Evolutionary conservation across 164 flowering plant species (phyloP).

Genomic region (Taxillus chinensis): DNA sequence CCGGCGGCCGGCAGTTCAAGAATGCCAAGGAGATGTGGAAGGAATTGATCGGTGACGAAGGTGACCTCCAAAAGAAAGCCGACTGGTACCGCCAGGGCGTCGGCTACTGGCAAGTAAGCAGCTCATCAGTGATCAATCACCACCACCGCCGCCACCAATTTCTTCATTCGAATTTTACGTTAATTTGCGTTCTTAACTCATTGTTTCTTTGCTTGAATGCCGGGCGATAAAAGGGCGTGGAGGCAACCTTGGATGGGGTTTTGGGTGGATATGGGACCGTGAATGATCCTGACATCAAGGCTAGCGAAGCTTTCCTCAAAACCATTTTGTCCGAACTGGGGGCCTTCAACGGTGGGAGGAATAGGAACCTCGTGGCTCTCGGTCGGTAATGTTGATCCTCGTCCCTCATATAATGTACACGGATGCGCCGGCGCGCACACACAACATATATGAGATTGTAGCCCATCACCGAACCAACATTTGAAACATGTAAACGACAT

Average conservation of each 20-base stretch:
- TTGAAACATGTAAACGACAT: no score
- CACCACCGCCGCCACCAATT: background rate
- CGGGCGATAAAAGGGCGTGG: constrained; percentile 48
- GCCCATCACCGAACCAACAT: no score
- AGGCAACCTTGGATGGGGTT: constrained; percentile 91
- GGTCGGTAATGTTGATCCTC: constrained; percentile 23
- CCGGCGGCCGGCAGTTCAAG: constrained; percentile 9
- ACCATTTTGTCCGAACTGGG: constrained; percentile 44
- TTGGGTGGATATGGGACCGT: constrained; percentile 89
- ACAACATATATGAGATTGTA: no score
- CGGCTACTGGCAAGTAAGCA: constrained; percentile 73
- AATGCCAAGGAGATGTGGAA: constrained; percentile 85
- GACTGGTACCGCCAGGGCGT: constrained; percentile 81
- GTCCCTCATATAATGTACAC: no score
- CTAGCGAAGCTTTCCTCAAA: constrained; percentile 68
- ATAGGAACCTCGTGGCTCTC: constrained; percentile 55
- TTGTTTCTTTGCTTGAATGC: no score
- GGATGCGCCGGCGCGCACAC: no score
- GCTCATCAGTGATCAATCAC: constrained; percentile 3
- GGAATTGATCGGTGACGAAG: constrained; percentile 50
- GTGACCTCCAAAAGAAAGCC: constrained; percentile 32
- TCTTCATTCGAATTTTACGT: background rate
- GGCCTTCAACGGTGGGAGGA: constrained; percentile 14
- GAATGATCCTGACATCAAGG: constrained; percentile 60
- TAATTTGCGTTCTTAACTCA: background rate